A percentile compares a stretch with the other conserved stretches of the same genome.
Conservation (phyloP, 352 stramenopile species). For the Globisporangium spinosum region DNA sequence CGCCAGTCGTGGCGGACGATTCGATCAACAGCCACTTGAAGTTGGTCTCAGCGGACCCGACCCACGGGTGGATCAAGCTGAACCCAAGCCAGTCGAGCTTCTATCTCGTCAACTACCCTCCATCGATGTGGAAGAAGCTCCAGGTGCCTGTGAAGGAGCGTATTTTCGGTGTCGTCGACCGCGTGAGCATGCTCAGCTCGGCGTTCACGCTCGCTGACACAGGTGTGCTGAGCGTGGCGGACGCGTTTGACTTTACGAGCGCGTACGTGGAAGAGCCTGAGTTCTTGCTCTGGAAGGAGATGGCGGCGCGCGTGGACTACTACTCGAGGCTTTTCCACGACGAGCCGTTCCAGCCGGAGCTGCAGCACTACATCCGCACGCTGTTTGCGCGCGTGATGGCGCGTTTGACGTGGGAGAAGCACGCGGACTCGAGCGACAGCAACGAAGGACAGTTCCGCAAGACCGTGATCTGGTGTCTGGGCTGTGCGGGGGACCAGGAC, state of each 20-base stretch:
- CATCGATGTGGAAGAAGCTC: slow-evolving; percentile 83
- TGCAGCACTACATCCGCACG: slow-evolving; percentile 53
- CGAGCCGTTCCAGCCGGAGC: slow-evolving; percentile 45
- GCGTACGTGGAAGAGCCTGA: slow-evolving; percentile 57
- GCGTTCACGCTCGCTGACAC: slow-evolving; percentile 86
- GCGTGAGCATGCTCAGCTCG: slow-evolving; percentile 91
- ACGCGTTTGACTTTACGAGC: slow-evolving; percentile 58
- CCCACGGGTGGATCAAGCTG: slow-evolving; percentile 91
- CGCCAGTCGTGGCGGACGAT: slow-evolving; percentile 59
- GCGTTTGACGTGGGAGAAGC: slow-evolving; percentile 48
- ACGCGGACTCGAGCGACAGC: slow-evolving; percentile 19
- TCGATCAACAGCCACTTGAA: slow-evolving; percentile 84
- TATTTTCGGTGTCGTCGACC: slow-evolving; percentile 77
- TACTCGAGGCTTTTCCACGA: slow-evolving; percentile 53
- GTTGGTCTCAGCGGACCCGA: slow-evolving; percentile 24
- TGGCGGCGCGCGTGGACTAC: slow-evolving; percentile 45
- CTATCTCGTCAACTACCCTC: slow-evolving; percentile 92
- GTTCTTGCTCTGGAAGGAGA: slow-evolving; percentile 67
- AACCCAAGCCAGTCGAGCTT: slow-evolving; percentile 94
- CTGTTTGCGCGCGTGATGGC: slow-evolving; percentile 55
- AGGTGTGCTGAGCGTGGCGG: slow-evolving; percentile 41
- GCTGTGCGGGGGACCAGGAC: slow-evolving; percentile 41
- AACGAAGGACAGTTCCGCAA: slow-evolving; percentile 66
- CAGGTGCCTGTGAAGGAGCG: slow-evolving; percentile 47
- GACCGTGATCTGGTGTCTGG: slow-evolving; percentile 51